A percentile compares a stretch with the other conserved stretches of the same genome.
These are phyloP conservation scores for Colletotrichum echinochloae DNA, from an alignment of 2,329 filamentous ascomycete species.

Conservation along the genomic window DNA sequence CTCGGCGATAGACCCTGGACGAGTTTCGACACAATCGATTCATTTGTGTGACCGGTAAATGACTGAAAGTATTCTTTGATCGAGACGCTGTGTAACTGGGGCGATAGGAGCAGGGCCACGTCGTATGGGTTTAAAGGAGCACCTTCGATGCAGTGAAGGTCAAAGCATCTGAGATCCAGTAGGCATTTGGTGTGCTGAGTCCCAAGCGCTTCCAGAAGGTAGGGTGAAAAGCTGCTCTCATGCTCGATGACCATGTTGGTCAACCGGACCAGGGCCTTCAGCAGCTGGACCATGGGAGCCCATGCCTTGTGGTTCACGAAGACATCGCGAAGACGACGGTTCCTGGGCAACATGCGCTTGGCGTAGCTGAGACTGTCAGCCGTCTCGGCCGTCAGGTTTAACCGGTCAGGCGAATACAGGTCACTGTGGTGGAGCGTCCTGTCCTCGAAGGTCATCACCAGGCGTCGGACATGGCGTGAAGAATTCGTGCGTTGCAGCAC, in stretches of 20 bases:
- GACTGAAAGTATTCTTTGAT: slow-evolving; percentile 23
- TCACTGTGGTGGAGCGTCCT: slow-evolving; percentile 11
- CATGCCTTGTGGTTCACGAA: slow-evolving; percentile 10
- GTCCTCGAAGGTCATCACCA: slow-evolving; percentile 10
- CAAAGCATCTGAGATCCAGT: slow-evolving; percentile 4
- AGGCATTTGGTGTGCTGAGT: slow-evolving; percentile 1
- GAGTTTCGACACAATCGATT: background rate
- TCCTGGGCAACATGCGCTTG: background rate
- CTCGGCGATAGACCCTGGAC: slow-evolving; percentile 6
- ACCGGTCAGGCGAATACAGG: slow-evolving; percentile 9
- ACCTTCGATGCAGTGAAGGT: background rate
- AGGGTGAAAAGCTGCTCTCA: slow-evolving; percentile 9
- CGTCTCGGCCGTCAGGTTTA: background rate
- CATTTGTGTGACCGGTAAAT: slow-evolving; percentile 10
- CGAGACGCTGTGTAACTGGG: slow-evolving; percentile 8
- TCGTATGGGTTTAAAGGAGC: slow-evolving; percentile 2
- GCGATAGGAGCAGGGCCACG: background rate
- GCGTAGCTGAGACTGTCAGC: background rate
- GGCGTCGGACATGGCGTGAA: slow-evolving; percentile 9
- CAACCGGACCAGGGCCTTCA: background rate
- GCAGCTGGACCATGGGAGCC: slow-evolving; percentile 8
- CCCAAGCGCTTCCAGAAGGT: slow-evolving; percentile 5
- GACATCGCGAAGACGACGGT: slow-evolving; percentile 15
- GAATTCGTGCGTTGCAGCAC: slow-evolving; percentile 2
- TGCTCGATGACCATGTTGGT: slow-evolving; percentile 10